phyloP scores from a whole-genome alignment of 352 stramenopile species.

The Pythium volutum region DNA sequence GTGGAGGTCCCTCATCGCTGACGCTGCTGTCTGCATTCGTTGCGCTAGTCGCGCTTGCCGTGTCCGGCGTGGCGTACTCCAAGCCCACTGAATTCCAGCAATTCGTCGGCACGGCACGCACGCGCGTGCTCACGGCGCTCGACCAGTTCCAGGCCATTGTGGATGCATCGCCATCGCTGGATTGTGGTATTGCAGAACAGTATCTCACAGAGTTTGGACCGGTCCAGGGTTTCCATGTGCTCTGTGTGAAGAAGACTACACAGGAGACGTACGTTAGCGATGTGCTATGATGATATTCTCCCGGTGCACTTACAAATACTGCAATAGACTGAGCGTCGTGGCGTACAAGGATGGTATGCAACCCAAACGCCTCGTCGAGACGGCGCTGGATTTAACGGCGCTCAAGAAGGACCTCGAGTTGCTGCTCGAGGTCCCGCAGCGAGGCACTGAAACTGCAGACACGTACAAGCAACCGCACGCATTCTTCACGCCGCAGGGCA shows the following conservation, averaged over 20 bases:
- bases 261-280: conserved; percentile 38
- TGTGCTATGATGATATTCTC: too few relatives aligned
- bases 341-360: conserved; percentile 62
- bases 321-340: conserved; percentile 41
- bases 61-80: conserved; percentile 21
- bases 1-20: conserved; percentile 1
- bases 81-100: conserved; percentile 24
- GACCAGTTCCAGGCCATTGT: conserved; percentile 25
- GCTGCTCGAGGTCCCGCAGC: conserved; percentile 36
- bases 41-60: conserved; percentile 27
- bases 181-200: conserved; percentile 36
- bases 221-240: conserved; percentile 71
- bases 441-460: too few relatives aligned
- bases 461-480: conserved; percentile 65
- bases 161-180: conserved; percentile 22
- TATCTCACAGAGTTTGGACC: conserved; percentile 54
- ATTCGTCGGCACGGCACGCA: conserved; percentile 15
- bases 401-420: conserved; percentile 39
- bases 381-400: conserved; percentile 29
- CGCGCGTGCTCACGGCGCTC: conserved; percentile 28
- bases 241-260: conserved; percentile 50
- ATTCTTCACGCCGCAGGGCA: conserved; percentile 52
- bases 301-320: too few relatives aligned
- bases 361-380: conserved; percentile 29
- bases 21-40: conserved; percentile 26